A percentile compares a stretch with the other conserved stretches of the same genome.
These are phyloP conservation scores for Aureobasidium sp. DNA, from an alignment of 2,329 filamentous ascomycete genomes.

Conservation along the genomic window DNA sequence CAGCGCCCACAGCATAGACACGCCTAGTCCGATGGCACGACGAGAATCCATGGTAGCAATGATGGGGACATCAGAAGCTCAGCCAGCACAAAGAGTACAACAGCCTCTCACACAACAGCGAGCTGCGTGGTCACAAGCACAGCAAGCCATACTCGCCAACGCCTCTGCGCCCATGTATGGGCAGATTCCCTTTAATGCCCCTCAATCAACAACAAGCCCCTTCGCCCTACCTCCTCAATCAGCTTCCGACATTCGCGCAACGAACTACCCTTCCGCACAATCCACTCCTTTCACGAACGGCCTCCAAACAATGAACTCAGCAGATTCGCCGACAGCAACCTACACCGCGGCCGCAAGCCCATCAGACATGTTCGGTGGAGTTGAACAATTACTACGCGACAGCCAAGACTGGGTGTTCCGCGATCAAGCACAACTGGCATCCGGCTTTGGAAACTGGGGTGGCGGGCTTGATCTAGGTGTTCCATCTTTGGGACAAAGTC, in stretches of 20 bases:
- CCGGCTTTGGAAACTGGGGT: slow-evolving; percentile 58
- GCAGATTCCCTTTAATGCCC: neutral
- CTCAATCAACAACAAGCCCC: neutral
- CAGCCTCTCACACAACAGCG: slow-evolving; percentile 20
- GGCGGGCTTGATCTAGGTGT: neutral
- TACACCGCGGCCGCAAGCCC: slow-evolving; percentile 33
- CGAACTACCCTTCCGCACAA: slow-evolving; percentile 4
- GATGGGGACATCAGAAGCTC: slow-evolving; percentile 1
- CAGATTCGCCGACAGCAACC: slow-evolving; percentile 20
- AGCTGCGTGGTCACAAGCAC: slow-evolving; percentile 3
- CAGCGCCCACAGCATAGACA: slow-evolving; percentile 59
- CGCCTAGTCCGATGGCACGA: slow-evolving; percentile 45
- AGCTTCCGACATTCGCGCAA: neutral
- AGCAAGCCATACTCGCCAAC: neutral
- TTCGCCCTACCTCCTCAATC: slow-evolving; percentile 12
- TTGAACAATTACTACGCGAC: slow-evolving; percentile 55
- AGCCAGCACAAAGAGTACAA: slow-evolving; percentile 16
- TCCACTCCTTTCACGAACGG: slow-evolving; percentile 3
- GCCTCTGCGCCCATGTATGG: slow-evolving; percentile 4
- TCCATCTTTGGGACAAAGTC: slow-evolving; percentile 2
- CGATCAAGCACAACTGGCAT: slow-evolving; percentile 54
- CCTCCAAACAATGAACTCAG: slow-evolving; percentile 20
- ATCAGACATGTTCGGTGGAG: slow-evolving; percentile 51
- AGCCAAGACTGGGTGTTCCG: slow-evolving; percentile 52
- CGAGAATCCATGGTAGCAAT: slow-evolving; percentile 2